These are phyloP conservation scores for Strigomonas culicis DNA, from an alignment of 208 protist species.

Conservation along the genomic window DNA sequence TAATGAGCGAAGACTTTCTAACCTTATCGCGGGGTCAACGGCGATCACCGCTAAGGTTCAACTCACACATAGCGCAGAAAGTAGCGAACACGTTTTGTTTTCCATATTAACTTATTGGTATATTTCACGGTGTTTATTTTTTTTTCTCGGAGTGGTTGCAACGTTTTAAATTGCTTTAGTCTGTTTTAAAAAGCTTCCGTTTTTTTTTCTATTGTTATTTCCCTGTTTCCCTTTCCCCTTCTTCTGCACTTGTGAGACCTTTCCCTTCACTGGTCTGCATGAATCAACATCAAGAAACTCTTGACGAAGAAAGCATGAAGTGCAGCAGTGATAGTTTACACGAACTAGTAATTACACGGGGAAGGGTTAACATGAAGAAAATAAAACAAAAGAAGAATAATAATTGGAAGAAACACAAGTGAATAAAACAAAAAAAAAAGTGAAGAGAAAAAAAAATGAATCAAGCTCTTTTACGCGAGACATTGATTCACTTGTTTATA, in stretches of 20 bases:
- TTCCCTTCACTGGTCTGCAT: background rate
- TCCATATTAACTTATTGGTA: background rate
- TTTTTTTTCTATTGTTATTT: constrained; percentile 1
- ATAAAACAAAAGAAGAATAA: constrained; percentile 7
- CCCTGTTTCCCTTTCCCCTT: background rate
- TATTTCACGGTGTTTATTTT: background rate
- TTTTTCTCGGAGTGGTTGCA: background rate
- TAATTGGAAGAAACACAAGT: constrained; percentile 8
- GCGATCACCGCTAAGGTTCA: no score
- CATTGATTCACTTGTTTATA: background rate
- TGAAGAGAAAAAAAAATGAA: constrained; percentile 17
- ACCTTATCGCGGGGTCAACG: no score
- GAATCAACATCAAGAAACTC: background rate
- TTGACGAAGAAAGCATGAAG: background rate
- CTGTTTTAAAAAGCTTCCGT: background rate
- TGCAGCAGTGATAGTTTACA: background rate
- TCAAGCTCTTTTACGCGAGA: constrained; percentile 5
- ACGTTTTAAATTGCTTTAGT: background rate
- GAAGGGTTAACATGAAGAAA: background rate
- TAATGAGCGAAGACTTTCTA: background rate
- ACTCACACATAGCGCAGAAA: no score
- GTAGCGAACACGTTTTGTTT: no score
- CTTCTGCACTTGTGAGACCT: background rate
- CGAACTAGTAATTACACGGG: background rate
- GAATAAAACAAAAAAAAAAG: constrained; percentile 11